Evolutionary conservation across 1,139 yeast genomes (phyloP), one percentile per base, ranked within the genome.

Genomic region (Saccharomyces hybrid): DNA sequence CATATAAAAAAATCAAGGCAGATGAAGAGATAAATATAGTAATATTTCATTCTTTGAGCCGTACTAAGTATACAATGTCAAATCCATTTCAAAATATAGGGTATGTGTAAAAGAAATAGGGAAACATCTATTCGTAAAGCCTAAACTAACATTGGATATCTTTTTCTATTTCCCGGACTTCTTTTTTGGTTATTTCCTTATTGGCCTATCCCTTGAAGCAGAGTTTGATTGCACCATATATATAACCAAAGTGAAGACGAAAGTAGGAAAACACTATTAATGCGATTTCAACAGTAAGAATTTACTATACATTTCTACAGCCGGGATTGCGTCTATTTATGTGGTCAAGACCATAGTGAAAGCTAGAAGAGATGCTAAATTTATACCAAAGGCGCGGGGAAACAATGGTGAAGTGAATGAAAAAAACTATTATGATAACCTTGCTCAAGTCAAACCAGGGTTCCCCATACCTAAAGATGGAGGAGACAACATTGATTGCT

Each of bases 371-470:
- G 68, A 63, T 31, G 63, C 66, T 3, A 58, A 63, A 49, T 68
- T 64, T 53, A 57, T 57, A 44, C 67, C 71, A 16, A 52, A 58
- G 13, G 65, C 63, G 0, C 51, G 51, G 50, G 57, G 56, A 7
- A 50, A 52, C 5, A 54, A 41, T 20, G 56, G 50, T 26, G 53
- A 52, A n/a, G 41, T 27, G 5, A 34, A 46, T 14, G 54, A 47
- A 25, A 46, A 47, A 11, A 61, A 59, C 20, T 64, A 67, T 53
- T 67, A 66, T 56, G 59, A 57, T 16, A 68, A 71, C 54, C 61
- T 72, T 32, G 74, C 78, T 5, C 68, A 69, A 49, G 72, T 74
- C 3, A 71, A 67, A 54, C 78, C 79, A 3, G 79, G 79, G 3
- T 75, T 75, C 58, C 79, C 79, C 1, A 52, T 69, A 13, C 64